Evolutionary conservation across 208 protist genomes (phyloP).

Genomic region (Crithidia expoeki): DNA sequence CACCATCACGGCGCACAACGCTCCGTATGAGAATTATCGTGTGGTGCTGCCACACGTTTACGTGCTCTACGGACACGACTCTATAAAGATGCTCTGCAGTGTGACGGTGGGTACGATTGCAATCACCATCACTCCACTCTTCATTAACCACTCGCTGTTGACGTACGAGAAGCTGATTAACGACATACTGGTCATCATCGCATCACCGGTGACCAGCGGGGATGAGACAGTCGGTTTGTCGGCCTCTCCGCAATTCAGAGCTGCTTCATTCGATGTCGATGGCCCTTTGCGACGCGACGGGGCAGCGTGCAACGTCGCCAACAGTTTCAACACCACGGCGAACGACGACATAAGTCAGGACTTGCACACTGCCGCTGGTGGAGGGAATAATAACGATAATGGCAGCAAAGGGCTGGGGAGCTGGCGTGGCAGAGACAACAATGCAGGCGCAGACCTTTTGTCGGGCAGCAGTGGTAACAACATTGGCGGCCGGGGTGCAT

Average conservation of each 20-base stretch:
- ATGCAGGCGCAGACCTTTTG: not conserved
- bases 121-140: slow-evolving; percentile 74
- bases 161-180: slow-evolving; percentile 63
- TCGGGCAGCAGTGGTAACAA: not conserved
- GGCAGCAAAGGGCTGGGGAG: not conserved
- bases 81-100: slow-evolving; percentile 49
- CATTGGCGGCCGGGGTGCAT: not conserved
- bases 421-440: not conserved
- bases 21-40: slow-evolving; percentile 40
- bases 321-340: not conserved
- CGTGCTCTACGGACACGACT: slow-evolving; percentile 69
- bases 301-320: not conserved
- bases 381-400: not conserved
- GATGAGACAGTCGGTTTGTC: not conserved
- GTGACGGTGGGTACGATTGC: slow-evolving; percentile 77
- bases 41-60: slow-evolving; percentile 78
- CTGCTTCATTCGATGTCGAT: not conserved
- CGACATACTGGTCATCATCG: slow-evolving; percentile 41
- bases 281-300: slow-evolving; percentile 2
- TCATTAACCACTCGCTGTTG: slow-evolving; percentile 80
- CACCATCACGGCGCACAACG: slow-evolving; percentile 50
- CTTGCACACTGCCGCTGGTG: not conserved
- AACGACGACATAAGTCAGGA: slow-evolving; percentile 10
- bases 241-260: not conserved
- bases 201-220: slow-evolving; percentile 22